phyloP scores from a whole-genome alignment of 768 basidiomycete genomes.

The Phanerodontia chrysosporium region DNA sequence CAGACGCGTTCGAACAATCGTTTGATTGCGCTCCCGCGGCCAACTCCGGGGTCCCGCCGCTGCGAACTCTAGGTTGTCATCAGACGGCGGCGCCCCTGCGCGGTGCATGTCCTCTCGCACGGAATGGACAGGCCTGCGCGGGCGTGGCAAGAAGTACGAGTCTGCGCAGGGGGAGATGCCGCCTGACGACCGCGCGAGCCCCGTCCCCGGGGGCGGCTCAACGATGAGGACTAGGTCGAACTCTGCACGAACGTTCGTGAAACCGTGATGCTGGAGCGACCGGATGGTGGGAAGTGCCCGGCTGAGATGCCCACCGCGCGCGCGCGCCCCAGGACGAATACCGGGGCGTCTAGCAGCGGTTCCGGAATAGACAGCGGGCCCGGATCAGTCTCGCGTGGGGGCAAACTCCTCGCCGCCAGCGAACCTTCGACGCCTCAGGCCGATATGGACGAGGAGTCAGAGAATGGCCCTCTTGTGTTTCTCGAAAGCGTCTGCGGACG shows the following conservation, averaged over 20 bases:
- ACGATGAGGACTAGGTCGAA: neutral
- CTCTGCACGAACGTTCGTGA: neutral
- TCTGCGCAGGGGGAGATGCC: neutral
- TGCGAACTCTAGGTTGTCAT: neutral
- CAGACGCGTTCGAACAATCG: neutral
- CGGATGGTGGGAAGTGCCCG: too few species aligned
- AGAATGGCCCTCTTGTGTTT: too few species aligned
- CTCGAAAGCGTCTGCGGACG: too few species aligned
- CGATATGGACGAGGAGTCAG: too few species aligned
- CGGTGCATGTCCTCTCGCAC: neutral
- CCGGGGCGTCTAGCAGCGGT: neutral
- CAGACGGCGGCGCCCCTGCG: neutral
- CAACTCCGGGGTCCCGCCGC: neutral
- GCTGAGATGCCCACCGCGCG: neutral
- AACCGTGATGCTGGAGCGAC: neutral
- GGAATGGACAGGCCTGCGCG: neutral
- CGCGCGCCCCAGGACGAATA: neutral
- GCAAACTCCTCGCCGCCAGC: too few species aligned
- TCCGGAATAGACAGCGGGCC: neutral
- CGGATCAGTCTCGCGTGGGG: too few species aligned
- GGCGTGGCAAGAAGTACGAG: neutral
- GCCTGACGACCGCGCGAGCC: neutral
- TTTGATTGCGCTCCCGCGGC: neutral
- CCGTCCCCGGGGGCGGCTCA: neutral
- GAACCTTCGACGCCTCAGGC: too few species aligned